phyloP scores from a whole-genome alignment of 2,329 filamentous ascomycete genomes.

The Aspergillus quadricinctus region DNA sequence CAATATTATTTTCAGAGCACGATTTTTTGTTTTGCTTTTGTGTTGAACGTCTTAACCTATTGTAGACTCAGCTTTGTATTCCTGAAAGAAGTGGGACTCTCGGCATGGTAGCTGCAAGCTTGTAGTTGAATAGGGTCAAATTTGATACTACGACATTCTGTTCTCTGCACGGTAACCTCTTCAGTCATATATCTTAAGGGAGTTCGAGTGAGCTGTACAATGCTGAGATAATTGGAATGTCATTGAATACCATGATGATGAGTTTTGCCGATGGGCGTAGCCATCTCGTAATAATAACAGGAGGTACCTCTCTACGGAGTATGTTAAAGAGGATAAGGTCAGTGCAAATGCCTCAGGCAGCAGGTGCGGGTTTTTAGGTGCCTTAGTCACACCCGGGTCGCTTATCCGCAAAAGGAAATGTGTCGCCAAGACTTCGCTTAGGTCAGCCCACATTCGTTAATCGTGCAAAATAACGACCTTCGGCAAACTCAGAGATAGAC shows the following conservation, averaged over 20 bases:
- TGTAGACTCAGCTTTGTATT: neutral
- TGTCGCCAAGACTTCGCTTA: conserved; percentile 34
- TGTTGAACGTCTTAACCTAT: neutral
- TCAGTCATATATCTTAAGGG: neutral
- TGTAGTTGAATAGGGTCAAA: neutral
- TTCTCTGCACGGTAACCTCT: neutral
- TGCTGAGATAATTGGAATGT: neutral
- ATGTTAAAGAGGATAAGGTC: too few relatives aligned
- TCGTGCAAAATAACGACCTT: conserved; percentile 36
- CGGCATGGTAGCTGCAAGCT: neutral
- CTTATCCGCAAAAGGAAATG: conserved; percentile 12
- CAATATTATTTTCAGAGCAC: neutral
- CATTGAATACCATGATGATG: too few relatives aligned
- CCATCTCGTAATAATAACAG: too few relatives aligned
- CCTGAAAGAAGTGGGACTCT: neutral
- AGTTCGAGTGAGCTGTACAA: neutral
- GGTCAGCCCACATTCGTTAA: conserved; percentile 42
- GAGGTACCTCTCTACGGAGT: too few relatives aligned
- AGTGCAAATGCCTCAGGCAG: conserved; percentile 10
- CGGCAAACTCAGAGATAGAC: conserved; percentile 36
- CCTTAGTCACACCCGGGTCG: conserved; percentile 8
- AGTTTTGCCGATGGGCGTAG: neutral
- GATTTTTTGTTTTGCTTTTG: neutral
- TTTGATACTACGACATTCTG: neutral
- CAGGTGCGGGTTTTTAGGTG: neutral